Percentiles rank a stretch among this genome's conserved stretches.
phyloP scores from a whole-genome alignment of 768 basidiomycete genomes.

The Lactarius psammicola region DNA sequence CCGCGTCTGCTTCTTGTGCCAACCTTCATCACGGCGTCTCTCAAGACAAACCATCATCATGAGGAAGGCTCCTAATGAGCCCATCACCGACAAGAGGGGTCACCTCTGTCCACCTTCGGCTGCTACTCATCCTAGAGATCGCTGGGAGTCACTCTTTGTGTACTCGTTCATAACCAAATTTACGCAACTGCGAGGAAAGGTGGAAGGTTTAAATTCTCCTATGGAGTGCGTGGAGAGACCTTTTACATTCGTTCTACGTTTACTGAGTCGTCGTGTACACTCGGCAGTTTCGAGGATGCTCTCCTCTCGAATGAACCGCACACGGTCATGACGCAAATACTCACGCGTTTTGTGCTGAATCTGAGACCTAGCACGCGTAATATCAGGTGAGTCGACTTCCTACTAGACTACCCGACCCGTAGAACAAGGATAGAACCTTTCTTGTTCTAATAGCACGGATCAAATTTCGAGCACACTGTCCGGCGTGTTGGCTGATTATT shows the following conservation, averaged over 20 bases:
- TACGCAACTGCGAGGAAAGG: slow-evolving; percentile 68
- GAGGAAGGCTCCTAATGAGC: slow-evolving; percentile 34
- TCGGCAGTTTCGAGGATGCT: slow-evolving; percentile 72
- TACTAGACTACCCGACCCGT: slow-evolving; percentile 34
- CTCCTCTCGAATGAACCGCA: slow-evolving; percentile 70
- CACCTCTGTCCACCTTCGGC: slow-evolving; percentile 55
- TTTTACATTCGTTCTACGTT: slow-evolving; percentile 26
- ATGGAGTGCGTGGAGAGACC: slow-evolving; percentile 67
- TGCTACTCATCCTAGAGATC: slow-evolving; percentile 72
- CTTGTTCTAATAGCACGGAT: slow-evolving; percentile 58
- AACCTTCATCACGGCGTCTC: slow-evolving; percentile 27
- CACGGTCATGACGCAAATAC: slow-evolving; percentile 67
- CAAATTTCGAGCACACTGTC: slow-evolving; percentile 77
- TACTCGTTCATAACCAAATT: slow-evolving; percentile 85
- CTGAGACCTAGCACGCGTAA: slow-evolving; percentile 88
- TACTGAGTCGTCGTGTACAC: slow-evolving; percentile 16
- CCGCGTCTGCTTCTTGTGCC: slow-evolving; percentile 31
- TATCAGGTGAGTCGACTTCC: slow-evolving; percentile 63
- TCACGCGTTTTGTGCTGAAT: slow-evolving; percentile 75
- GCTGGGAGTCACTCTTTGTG: slow-evolving; percentile 85
- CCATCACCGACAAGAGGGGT: slow-evolving; percentile 46
- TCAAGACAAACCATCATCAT: slow-evolving; percentile 36
- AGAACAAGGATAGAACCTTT: slow-evolving; percentile 37
- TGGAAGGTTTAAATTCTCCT: slow-evolving; percentile 75
- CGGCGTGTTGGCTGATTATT: slow-evolving; percentile 64